phyloP scores from a whole-genome alignment of 371 early-diverging fungal genomes.

The Haplosporangium sp. region DNA sequence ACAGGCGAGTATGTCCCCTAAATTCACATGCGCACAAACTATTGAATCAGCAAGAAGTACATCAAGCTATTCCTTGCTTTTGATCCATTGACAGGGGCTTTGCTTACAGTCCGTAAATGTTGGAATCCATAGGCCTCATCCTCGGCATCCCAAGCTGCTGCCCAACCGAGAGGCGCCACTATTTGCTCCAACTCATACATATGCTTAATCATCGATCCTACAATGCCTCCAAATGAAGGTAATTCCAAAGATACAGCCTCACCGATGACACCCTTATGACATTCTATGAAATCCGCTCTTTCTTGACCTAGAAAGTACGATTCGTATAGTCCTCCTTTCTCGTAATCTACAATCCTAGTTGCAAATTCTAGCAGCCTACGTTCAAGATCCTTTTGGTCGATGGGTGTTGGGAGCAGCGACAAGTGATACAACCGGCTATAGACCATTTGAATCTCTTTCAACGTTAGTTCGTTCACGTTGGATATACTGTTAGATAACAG shows the following conservation, averaged over 20 bases:
- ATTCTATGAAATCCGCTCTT: constrained; percentile 9
- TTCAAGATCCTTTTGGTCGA: constrained; percentile 39
- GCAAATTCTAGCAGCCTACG: constrained; percentile 42
- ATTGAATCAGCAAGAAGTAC: neutral
- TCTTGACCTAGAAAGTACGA: constrained; percentile 40
- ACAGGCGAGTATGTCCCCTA: constrained; percentile 47
- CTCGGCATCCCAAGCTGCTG: constrained; percentile 31
- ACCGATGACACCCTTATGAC: neutral
- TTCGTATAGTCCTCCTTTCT: constrained; percentile 31
- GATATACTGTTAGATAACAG: neutral
- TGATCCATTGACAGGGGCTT: no score
- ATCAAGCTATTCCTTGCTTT: neutral
- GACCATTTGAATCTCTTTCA: constrained; percentile 13
- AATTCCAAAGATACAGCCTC: neutral
- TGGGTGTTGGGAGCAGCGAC: constrained; percentile 16
- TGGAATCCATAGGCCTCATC: constrained; percentile 51
- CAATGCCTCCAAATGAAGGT: constrained; percentile 36
- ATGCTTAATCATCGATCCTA: constrained; percentile 37
- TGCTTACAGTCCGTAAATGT: constrained; percentile 33
- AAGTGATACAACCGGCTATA: constrained; percentile 27
- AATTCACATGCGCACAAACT: neutral
- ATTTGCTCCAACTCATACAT: constrained; percentile 33
- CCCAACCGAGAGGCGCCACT: constrained; percentile 35
- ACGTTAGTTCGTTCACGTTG: neutral
- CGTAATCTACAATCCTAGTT: constrained; percentile 41